Evolutionary conservation across 495 filamentous ascomycete species (phyloP), one percentile per base, ranked within the genome.

Genomic region (Friedmanniomyces simplex): DNA sequence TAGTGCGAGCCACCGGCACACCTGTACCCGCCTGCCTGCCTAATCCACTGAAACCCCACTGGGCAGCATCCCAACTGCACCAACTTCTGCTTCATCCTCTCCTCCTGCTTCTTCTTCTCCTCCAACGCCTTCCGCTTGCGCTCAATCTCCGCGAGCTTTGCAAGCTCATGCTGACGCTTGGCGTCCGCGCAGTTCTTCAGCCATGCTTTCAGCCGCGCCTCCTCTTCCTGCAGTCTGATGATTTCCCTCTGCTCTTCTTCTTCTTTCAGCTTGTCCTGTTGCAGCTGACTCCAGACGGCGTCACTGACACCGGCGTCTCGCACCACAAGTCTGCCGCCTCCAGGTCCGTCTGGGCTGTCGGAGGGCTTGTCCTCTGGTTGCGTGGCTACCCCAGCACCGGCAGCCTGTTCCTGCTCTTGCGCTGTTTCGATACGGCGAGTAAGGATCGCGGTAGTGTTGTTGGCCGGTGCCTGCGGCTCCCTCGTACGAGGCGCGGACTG

Each of bases 1-100:
- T 78, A 69, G 60, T 77, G 68, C 47, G 71, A 73, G 61, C 67
- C 77, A 65, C 73, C 78, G 68, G 77, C 79, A 80, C 67, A 82
- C 67, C 75, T 70, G 65, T 76, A 67, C 18, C 67, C 70, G 26
- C 45, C 32, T 20, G 13, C n/a, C 53, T 73, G 67, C 59, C 67
- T 71, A 48, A 70, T 67, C 71, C 71, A 73, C 46, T 52, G 30
- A 49, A 28, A 73, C 16, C 70, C 71, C 57, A 48, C 50, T 26
- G 54, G 54, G 63, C 71, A 73, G 26, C 59, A 32, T 20, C 68
- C 71, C 67, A 73, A 61, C 24, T 52, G 20, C 56, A 53, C 62
- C 55, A 73, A 57, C 56, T 70, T 70, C 51, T 59, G 34, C 64
- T 69, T 61, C 1, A 45, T 51, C 46, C 24, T 30, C 52, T 52